Evolutionary conservation across 1,284 basidiomycete species (phyloP), one percentile per base, ranked within the genome.

Genomic region (Kalmanozyma brasiliensis): DNA sequence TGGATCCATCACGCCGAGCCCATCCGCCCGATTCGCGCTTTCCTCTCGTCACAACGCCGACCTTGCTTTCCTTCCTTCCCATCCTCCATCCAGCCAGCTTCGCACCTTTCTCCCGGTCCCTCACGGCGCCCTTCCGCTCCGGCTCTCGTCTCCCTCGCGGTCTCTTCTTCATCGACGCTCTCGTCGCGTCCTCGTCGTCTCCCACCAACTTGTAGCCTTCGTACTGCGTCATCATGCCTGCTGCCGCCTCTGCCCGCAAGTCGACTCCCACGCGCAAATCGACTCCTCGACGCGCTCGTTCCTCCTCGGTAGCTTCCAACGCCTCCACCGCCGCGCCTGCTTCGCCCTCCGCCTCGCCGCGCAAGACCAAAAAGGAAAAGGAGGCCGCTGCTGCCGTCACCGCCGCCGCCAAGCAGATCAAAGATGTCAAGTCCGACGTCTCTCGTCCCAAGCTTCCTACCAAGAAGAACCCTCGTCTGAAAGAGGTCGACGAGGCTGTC

Each of bases 211-310:
- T 33, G 36, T 42, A n/a, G n/a, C n/a, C n/a, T n/a, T n/a, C n/a
- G n/a, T n/a, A n/a, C 26, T 11, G 11, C 26, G 26, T 17, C 59
- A 52, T 8, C 47, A 69, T 71, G 68, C 68, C 68, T 35, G 62
- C 68, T 29, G 61, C 61, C 23, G 40, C 66, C 33, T 56, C 66
- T 32, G 40, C 66, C 14, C 61, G 66, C 51, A 65, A 64, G 35
- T 56, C 68, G 20, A 68, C 65, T 14, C 65, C 66, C 14, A 69
- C 66, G 52, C 66, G 66, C 60, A 65, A 65, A 49, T 65, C 68
- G 48, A 78, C 76, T n/a, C 76, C 76, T 35, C 74, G 76, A 38
- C 72, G 76, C 43, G 74, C 66, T 29, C 72, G 76, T 36, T 78
- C 76, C 19, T 77, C 75, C 35, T 77, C 74, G 40, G 74, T 78